These are phyloP conservation scores for Candida buenavistaensis DNA, from an alignment of 1,139 yeast species.

Conservation along the genomic window DNA sequence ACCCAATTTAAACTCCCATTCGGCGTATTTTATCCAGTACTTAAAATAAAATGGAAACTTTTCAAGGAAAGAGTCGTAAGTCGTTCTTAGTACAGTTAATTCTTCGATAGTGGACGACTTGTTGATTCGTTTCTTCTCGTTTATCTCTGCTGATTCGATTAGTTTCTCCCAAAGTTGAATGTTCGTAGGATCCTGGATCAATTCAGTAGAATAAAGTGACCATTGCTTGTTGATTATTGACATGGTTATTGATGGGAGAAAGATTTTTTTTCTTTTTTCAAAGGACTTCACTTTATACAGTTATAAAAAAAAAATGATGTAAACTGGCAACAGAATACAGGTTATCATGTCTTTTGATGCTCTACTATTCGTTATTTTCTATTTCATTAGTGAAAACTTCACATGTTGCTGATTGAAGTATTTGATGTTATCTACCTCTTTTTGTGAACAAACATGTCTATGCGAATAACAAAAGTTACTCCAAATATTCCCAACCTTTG, in stretches of 20 bases:
- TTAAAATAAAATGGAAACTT: constrained; percentile 72
- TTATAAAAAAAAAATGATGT: too few species aligned
- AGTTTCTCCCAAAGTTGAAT: constrained; percentile 52
- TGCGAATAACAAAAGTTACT: too few species aligned
- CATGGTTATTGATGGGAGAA: neutral
- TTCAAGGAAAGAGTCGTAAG: constrained; percentile 58
- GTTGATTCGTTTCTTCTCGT: constrained; percentile 29
- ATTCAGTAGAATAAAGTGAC: constrained; percentile 23
- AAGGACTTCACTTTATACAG: too few species aligned
- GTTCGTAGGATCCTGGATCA: constrained; percentile 45
- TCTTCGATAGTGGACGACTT: constrained; percentile 45
- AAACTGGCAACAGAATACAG: too few species aligned
- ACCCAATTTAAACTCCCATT: constrained; percentile 63
- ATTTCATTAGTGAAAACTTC: too few species aligned
- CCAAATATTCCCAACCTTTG: too few species aligned
- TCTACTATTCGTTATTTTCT: too few species aligned
- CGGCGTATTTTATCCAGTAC: constrained; percentile 79
- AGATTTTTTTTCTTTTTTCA: too few species aligned
- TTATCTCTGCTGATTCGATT: constrained; percentile 31
- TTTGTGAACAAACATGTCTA: too few species aligned
- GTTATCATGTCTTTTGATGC: too few species aligned
- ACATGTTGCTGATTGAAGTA: too few species aligned
- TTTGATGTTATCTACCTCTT: too few species aligned
- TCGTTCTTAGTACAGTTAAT: constrained; percentile 41
- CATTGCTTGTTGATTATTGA: constrained; percentile 16